Conservation (phyloP, 169 alveolate genomes). For the Cryptosporidium sp. region DNA sequence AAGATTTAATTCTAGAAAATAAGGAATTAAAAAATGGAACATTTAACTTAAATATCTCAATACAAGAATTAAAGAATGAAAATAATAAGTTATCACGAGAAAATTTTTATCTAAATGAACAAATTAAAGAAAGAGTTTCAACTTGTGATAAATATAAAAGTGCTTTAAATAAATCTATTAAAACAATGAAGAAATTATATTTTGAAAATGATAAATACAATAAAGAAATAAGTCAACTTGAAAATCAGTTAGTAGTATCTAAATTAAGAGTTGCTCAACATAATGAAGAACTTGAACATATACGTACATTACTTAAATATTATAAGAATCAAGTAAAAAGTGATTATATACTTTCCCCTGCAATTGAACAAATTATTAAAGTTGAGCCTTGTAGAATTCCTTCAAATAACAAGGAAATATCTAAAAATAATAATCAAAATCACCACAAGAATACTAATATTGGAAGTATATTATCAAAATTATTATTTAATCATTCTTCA, state of each 20-base stretch:
- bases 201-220: conserved; percentile 37
- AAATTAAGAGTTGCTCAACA: conserved; percentile 72
- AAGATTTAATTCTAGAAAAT: conserved; percentile 22
- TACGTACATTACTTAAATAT: conserved; percentile 56
- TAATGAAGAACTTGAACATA: conserved; percentile 73
- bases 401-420: background rate
- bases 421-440: background rate
- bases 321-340: conserved; percentile 63
- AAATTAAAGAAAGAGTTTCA: conserved; percentile 24
- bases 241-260: conserved; percentile 70
- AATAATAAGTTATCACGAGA: conserved; percentile 23
- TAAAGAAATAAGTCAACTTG: conserved; percentile 37
- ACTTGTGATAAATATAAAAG: conserved; percentile 39
- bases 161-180: conserved; percentile 49
- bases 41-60: background rate
- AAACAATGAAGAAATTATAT: conserved; percentile 58
- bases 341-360: conserved; percentile 62
- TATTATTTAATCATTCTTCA: conserved; percentile 38
- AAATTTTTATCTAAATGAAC: conserved; percentile 33
- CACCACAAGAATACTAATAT: background rate
- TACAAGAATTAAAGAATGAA: conserved; percentile 30
- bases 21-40: conserved; percentile 1
- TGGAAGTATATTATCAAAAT: conserved; percentile 29
- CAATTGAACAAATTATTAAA: conserved; percentile 67
- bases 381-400: conserved; percentile 69